Base-by-base conservation (phyloP, 2,329 filamentous ascomycete genomes). In the Emergomyces orientalis region DNA sequence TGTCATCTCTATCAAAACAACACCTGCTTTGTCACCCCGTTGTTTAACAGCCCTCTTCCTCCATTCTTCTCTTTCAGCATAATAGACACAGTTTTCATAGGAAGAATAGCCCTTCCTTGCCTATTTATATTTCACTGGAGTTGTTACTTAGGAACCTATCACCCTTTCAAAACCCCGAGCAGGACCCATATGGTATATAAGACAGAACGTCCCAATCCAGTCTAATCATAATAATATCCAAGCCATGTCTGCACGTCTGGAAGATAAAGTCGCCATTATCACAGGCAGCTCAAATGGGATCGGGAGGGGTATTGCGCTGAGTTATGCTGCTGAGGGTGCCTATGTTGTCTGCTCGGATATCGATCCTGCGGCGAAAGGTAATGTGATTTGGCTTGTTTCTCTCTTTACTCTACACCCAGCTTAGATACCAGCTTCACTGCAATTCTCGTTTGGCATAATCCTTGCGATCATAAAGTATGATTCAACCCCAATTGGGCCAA, bases 301-400 rank as follows among this genome's bases (percentile, higher is more conserved):
- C 22, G 67, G 67, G 22, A 59, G 67, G 52, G 65, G 61, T 41
- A 68, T 69, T 54, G 65, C 67, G 1, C 30, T 69, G 27, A 56
- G 54, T 13, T 68, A 66, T 62, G 67, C 67, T 27, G 60, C 59
- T 17, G 65, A 69, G 62, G 69, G 69, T 25, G 68, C 69, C n/a
- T 59, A 63, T 27, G 63, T 70, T 56, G 66, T 67, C 27, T 69
- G 68, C 61, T 63, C 66, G 2, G 68, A 69, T 58, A 30, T 68
- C 3, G 30, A 59, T 34, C 57, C 65, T 19, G 58, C 47, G 19
- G 51, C 66, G 19, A 63, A 56, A 56, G 65, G 63, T 56, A 9
- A 17, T 32, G 61, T 63, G 22, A 14, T 27, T 30, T 19, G 49
- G 1, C 8, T n/a, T 32, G 13, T 32, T 30, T 41, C 39, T 14